phyloP scores from a whole-genome alignment of 163 green algal genomes.

The Trebouxia gelatinosa region DNA sequence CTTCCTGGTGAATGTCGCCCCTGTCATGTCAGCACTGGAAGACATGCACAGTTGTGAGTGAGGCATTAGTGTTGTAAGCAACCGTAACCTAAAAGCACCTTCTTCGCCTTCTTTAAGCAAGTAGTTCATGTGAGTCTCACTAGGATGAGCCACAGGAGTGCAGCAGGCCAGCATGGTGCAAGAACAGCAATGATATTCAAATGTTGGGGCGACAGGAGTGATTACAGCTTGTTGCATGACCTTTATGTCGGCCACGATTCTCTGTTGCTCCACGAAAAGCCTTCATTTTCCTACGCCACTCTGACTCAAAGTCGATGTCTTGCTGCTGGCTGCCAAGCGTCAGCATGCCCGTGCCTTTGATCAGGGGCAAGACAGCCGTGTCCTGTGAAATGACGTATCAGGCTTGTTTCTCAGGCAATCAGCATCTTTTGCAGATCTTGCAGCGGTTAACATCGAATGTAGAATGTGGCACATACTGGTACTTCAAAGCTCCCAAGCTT shows the following conservation, averaged over 20 bases:
- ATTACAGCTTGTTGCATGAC: background rate
- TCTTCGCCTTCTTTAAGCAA: no score
- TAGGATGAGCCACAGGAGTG: no score
- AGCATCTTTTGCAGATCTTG: background rate
- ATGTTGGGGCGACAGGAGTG: background rate
- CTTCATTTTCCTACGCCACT: slow-evolving; percentile 31
- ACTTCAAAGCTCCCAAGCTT: slow-evolving; percentile 54
- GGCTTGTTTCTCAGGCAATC: background rate
- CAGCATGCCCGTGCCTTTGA: slow-evolving; percentile 44
- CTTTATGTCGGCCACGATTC: background rate
- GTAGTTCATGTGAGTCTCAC: no score
- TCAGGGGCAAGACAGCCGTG: slow-evolving; percentile 38
- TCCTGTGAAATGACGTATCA: slow-evolving; percentile 38
- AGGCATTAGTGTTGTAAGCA: no score
- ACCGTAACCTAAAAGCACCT: no score
- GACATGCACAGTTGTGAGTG: no score
- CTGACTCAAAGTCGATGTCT: slow-evolving; percentile 43
- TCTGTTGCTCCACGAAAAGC: background rate
- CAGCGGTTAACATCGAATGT: background rate
- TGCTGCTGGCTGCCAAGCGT: slow-evolving; percentile 47
- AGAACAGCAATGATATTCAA: no score
- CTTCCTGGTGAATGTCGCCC: no score
- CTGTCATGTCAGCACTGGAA: no score
- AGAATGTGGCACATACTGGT: slow-evolving; percentile 23
- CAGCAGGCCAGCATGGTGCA: no score